Percentiles rank a stretch among this genome's conserved stretches.
phyloP scores from a whole-genome alignment of 1,284 basidiomycete genomes.

The Puccinia coronata region DNA sequence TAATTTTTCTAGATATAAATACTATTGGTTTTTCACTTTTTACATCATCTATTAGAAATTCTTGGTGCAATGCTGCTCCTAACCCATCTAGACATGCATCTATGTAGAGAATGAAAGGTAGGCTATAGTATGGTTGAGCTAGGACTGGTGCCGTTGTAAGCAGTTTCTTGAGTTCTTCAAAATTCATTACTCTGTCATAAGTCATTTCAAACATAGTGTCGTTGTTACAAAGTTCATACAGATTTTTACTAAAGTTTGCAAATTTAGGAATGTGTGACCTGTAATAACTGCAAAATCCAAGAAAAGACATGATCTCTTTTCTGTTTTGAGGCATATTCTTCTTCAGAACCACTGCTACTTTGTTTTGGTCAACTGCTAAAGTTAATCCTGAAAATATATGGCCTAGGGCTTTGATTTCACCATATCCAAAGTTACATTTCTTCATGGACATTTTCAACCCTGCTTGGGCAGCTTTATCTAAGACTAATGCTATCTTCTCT shows the following conservation, averaged over 20 bases:
- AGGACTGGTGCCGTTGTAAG: background rate
- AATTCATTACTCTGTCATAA: background rate
- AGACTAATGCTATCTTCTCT: background rate
- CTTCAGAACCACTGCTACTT: background rate
- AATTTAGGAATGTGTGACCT: background rate
- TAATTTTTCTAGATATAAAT: slow-evolving; percentile 16
- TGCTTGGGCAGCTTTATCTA: background rate
- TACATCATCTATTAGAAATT: background rate
- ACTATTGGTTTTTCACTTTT: background rate
- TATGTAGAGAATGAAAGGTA: slow-evolving; percentile 27
- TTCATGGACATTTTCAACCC: slow-evolving; percentile 16
- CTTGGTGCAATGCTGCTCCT: slow-evolving; percentile 30
- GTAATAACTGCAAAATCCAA: background rate
- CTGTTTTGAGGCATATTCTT: slow-evolving; percentile 53
- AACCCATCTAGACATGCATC: slow-evolving; percentile 18
- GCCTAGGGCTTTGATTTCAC: slow-evolving; percentile 5
- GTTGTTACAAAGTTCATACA: background rate
- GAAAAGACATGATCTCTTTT: no score
- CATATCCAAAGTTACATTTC: slow-evolving; percentile 16
- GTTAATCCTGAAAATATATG: background rate
- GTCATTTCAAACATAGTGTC: slow-evolving; percentile 19
- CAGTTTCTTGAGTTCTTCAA: background rate
- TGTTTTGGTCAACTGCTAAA: slow-evolving; percentile 3
- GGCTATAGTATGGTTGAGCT: background rate
- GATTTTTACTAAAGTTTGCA: background rate